These are phyloP conservation scores for Diversispora epigaea DNA, from an alignment of 192 early-diverging fungal species.

Conservation along the genomic window DNA sequence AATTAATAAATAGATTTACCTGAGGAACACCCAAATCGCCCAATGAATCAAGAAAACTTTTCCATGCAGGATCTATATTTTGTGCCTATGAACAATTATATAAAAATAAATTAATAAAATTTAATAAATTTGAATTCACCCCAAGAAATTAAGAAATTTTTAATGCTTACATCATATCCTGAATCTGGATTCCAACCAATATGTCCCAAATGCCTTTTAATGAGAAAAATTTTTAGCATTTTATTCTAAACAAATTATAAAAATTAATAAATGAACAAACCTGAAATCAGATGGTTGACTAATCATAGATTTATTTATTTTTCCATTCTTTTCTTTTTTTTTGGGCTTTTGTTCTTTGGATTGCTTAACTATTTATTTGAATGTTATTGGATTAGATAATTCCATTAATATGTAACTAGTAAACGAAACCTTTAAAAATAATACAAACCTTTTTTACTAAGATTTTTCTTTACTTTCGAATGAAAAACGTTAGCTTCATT, in stretches of 20 bases:
- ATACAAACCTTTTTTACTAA: slow-evolving; percentile 21
- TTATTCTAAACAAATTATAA: neutral
- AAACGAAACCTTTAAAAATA: slow-evolving; percentile 32
- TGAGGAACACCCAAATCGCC: slow-evolving; percentile 65
- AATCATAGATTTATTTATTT: slow-evolving; percentile 63
- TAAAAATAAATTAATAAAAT: neutral
- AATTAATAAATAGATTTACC: slow-evolving; percentile 27
- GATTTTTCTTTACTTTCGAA: slow-evolving; percentile 57
- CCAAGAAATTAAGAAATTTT: neutral
- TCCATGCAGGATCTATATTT: slow-evolving; percentile 71
- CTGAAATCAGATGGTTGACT: slow-evolving; percentile 56
- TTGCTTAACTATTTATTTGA: no score
- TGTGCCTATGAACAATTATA: slow-evolving; percentile 55
- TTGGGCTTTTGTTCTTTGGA: slow-evolving; percentile 44
- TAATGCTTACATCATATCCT: slow-evolving; percentile 51
- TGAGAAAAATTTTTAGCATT: slow-evolving; percentile 11
- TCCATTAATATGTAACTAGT: no score
- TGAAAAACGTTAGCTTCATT: slow-evolving; percentile 65
- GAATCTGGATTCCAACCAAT: slow-evolving; percentile 60
- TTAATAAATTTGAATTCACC: neutral
- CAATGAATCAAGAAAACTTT: slow-evolving; percentile 67
- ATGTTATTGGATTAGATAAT: no score
- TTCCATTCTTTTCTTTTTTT: slow-evolving; percentile 50
- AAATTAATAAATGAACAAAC: slow-evolving; percentile 13
- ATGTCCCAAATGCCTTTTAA: slow-evolving; percentile 58